Evolutionary conservation across 768 basidiomycete genomes (phyloP), one percentile per base, ranked within the genome.

Genomic region (Mycena leptocephala): DNA sequence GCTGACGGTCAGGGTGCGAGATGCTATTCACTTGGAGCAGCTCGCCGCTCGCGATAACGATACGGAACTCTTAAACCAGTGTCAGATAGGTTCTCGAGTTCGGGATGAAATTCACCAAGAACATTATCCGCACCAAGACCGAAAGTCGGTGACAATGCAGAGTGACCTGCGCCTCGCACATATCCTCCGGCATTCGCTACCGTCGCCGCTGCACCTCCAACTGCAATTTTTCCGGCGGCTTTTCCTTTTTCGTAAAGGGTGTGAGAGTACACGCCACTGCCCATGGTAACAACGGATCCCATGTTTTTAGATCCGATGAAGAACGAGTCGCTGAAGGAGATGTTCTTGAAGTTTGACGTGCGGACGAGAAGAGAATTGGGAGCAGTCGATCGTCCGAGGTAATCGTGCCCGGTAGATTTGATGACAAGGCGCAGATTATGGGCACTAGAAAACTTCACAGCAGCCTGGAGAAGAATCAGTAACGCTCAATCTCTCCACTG

Each of bases 141-240:
- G 20, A 81, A 74, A 6, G 72, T 41, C 11, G 80, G 82, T 14
- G 81, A 81, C 16, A 83, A 68, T 14, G 79, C 76, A 5, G 82
- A 82, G 72, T 83, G 83, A 7, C 83, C 83, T 22, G 67, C 83
- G 22, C 83, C 83, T 78, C 83, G 83, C 24, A 84, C 66, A 59
- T 81, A 83, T 2, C 83, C 83, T 22, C 82, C 83, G 30, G 81
- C 79, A 5, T 79, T 63, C 5, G 74, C 80, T n/a, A 84, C 81
- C 3, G 80, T 80, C 14, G 78, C 76, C 30, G 80, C 78, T 6
- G 73, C 71, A 20, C 80, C 83, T 24, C 81, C 82, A 24, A 83
- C 81, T 43, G 79, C 51, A 30, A 83, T 77, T 46, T 80, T 81
- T 4, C 78, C 78, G 22, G 78, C 32, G 1, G 64, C 79, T 58